Evolutionary conservation across 1,284 basidiomycete genomes (phyloP), one percentile per base, ranked within the genome.

Genomic region (Malassezia psittaci): DNA sequence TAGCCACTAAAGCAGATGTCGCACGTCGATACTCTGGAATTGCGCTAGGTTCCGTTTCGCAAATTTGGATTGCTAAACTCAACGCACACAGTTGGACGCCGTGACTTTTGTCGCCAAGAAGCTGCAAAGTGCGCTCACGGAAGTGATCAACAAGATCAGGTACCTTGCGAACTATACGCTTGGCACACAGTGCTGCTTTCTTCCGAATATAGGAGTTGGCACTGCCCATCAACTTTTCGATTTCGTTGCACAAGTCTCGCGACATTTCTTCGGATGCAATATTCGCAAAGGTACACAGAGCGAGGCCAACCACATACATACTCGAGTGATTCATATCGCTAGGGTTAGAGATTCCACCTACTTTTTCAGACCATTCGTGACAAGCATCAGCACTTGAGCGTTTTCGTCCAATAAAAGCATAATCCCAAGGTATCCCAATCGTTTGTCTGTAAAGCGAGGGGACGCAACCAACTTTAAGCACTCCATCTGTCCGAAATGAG

Each of bases 281-380:
- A 74, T 98, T 96, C 61, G 93, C 94, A 75, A 99, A 98, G 0
- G 94, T 98, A 73, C 91, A 96, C 40, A 99, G 82, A 1, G 91
- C 93, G 49, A 99, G 82, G 16, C 94, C 94, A 38, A 98, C 94
- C 9, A 89, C 88, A 76, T 96, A 98, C 88, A 96, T 96, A 77
- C 96, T 98, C 11, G 91, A 86, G 77, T 96, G 91, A 76, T 98
- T 96, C 90, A 99, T 91, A 78, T 98, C 94, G 77, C 91, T 96
- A 29, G 69, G 8, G 45, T 46, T 34, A 35, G 42, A 16, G 18
- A 11, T 1, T 12, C 9, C 5, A 79, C 85, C 66, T 72, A 96
- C 91, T 98, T 99, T 79, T 99, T 99, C 66, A 98, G 77, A 32
- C 90, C 94, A 75, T 98, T 99, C 29, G 94, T 98, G 48, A 99